Conservation (phyloP, 2,329 filamentous ascomycete genomes). For the Thelonectria discophora region DNA sequence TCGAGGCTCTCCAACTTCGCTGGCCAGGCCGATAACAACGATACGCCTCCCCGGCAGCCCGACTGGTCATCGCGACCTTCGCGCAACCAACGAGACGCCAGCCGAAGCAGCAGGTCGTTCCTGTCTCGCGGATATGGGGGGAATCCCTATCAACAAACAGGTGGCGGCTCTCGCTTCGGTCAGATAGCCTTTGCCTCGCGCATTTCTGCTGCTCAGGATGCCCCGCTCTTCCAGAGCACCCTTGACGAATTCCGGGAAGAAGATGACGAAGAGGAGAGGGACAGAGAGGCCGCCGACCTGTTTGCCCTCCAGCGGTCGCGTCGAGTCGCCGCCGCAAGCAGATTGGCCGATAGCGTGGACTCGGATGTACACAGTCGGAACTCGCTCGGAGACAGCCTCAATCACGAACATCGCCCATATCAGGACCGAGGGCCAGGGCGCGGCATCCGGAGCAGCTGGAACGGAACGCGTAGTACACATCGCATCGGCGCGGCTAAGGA, state of each 20-base stretch:
- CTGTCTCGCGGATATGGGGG: conserved; percentile 60
- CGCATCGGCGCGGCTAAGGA: conserved; percentile 42
- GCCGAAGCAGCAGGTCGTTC: conserved; percentile 53
- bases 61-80: conserved; percentile 50
- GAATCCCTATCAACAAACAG: conserved; percentile 86
- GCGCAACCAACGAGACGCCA: conserved; percentile 45
- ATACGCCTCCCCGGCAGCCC: conserved; percentile 38
- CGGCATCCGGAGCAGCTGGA: conserved; percentile 73
- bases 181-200: conserved; percentile 77
- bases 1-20: conserved; percentile 81
- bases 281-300: conserved; percentile 91
- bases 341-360: conserved; percentile 86
- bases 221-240: conserved; percentile 93
- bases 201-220: conserved; percentile 75
- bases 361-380: conserved; percentile 64
- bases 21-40: conserved; percentile 64
- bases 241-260: conserved; percentile 92
- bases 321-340: conserved; percentile 84
- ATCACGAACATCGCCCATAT: conserved; percentile 47
- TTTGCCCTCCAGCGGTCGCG: conserved; percentile 91
- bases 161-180: conserved; percentile 76
- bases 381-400: conserved; percentile 47
- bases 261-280: conserved; percentile 90
- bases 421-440: conserved; percentile 58
- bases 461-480: conserved; percentile 58